These are phyloP conservation scores for Ophiosphaerella herpotricha DNA, from an alignment of 2,329 filamentous ascomycete species.

Conservation along the genomic window DNA sequence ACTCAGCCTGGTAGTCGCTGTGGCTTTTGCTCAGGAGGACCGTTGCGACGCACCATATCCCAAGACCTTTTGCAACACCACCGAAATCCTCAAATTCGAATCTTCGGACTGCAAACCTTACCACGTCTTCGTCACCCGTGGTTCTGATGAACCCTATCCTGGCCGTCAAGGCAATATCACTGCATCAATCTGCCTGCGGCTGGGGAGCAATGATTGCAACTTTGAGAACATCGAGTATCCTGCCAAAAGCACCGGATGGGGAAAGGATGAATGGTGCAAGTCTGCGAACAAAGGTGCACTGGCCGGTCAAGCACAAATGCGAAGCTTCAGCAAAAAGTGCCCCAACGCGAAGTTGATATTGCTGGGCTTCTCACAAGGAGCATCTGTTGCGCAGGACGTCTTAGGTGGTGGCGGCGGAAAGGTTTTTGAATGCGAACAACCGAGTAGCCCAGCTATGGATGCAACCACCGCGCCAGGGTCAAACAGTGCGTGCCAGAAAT, in stretches of 20 bases:
- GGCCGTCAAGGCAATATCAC: constrained; percentile 33
- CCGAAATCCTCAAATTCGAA: constrained; percentile 26
- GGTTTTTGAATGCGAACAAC: constrained; percentile 30
- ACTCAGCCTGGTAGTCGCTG: constrained; percentile 13
- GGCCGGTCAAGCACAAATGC: constrained; percentile 31
- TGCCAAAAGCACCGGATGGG: constrained; percentile 32
- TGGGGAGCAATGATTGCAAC: constrained; percentile 25
- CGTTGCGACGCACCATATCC: constrained; percentile 31
- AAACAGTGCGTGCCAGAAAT: constrained; percentile 18
- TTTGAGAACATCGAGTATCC: constrained; percentile 36
- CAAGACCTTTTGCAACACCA: constrained; percentile 26
- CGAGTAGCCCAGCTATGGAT: constrained; percentile 25
- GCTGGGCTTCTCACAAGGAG: constrained; percentile 33
- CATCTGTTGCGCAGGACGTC: constrained; percentile 31
- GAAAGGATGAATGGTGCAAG: constrained; percentile 31
- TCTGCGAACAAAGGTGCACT: constrained; percentile 26
- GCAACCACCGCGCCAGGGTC: constrained; percentile 18
- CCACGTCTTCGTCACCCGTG: constrained; percentile 33
- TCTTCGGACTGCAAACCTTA: constrained; percentile 27
- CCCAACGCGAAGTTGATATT: constrained; percentile 34
- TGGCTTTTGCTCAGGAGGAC: constrained; percentile 20
- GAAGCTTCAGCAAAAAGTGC: constrained; percentile 29
- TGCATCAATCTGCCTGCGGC: constrained; percentile 19
- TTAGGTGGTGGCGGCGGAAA: constrained; percentile 34
- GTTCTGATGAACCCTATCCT: constrained; percentile 36